These are phyloP conservation scores for Fagus crenata DNA, from an alignment of 306 rosid genomes.

Conservation along the genomic window DNA sequence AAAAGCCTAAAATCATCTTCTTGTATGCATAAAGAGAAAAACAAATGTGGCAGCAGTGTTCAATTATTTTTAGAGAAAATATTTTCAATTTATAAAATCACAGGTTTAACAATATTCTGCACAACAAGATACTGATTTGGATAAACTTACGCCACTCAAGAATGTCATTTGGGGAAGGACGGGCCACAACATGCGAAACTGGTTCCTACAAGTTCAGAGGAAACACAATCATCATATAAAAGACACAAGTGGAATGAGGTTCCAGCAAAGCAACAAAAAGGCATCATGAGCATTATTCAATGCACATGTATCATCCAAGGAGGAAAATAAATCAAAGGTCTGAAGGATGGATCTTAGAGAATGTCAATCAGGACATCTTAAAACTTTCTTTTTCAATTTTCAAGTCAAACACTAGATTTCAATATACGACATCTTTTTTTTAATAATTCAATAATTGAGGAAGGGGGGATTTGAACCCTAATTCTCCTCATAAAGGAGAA, in stretches of 20 bases:
- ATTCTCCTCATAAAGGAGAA: too few relatives aligned
- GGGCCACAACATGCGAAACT: slow-evolving; percentile 94
- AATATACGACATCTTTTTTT: not conserved
- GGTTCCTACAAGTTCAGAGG: slow-evolving; percentile 67
- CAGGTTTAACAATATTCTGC: not conserved
- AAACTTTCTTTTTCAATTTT: not conserved
- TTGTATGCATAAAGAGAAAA: not conserved
- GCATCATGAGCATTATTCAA: not conserved
- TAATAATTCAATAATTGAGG: too few relatives aligned
- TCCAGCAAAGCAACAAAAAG: slow-evolving; percentile 6
- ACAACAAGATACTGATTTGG: slow-evolving; percentile 11
- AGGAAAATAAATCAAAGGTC: not conserved
- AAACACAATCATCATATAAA: slow-evolving; percentile 31
- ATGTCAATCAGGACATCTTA: not conserved
- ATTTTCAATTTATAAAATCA: not conserved
- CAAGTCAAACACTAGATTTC: not conserved
- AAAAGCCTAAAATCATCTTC: not conserved
- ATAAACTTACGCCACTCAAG: slow-evolving; percentile 97
- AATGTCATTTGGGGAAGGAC: slow-evolving; percentile 90
- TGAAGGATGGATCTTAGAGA: not conserved
- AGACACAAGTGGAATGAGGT: slow-evolving; percentile 7
- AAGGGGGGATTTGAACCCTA: too few relatives aligned
- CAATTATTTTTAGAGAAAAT: not conserved
- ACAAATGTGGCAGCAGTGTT: not conserved
- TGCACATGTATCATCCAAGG: slow-evolving; percentile 3